phyloP scores from a whole-genome alignment of 768 basidiomycete genomes.

The Vishniacozyma victoriae region DNA sequence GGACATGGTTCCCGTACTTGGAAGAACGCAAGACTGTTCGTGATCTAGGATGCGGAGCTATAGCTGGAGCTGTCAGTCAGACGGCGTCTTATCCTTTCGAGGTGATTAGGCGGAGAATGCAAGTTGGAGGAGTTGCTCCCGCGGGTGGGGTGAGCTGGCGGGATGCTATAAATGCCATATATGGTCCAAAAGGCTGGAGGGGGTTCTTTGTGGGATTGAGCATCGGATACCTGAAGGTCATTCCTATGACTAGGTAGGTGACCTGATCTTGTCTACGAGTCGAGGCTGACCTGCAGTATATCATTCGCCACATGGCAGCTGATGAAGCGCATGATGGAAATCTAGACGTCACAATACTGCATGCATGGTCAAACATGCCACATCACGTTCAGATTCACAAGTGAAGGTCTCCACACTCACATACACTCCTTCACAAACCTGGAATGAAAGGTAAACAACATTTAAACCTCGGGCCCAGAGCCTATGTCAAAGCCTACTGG shows the following conservation, averaged over 20 bases:
- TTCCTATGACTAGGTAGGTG: conserved; percentile 72
- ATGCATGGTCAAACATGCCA: no score
- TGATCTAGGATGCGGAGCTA: conserved; percentile 75
- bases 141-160: conserved; percentile 67
- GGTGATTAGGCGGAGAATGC: conserved; percentile 84
- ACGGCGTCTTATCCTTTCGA: conserved; percentile 93
- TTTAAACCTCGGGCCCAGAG: no score
- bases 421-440: no score
- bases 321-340: conserved; percentile 56
- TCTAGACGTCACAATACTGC: no score
- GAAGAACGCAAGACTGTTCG: conserved; percentile 51
- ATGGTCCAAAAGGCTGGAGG: conserved; percentile 63
- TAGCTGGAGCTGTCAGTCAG: conserved; percentile 78
- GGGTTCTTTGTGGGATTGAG: conserved; percentile 88
- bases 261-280: neutral
- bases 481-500: no score
- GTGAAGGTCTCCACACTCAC: no score
- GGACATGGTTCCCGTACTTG: conserved; percentile 24
- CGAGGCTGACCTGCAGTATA: conserved; percentile 53
- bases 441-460: no score
- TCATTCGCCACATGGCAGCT: conserved; percentile 88
- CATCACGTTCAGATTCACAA: no score
- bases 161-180: conserved; percentile 69
- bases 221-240: conserved; percentile 87
- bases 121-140: conserved; percentile 75